Evolutionary conservation across 345 rosid species (phyloP).

Genomic region (Ailanthus altissimus): DNA sequence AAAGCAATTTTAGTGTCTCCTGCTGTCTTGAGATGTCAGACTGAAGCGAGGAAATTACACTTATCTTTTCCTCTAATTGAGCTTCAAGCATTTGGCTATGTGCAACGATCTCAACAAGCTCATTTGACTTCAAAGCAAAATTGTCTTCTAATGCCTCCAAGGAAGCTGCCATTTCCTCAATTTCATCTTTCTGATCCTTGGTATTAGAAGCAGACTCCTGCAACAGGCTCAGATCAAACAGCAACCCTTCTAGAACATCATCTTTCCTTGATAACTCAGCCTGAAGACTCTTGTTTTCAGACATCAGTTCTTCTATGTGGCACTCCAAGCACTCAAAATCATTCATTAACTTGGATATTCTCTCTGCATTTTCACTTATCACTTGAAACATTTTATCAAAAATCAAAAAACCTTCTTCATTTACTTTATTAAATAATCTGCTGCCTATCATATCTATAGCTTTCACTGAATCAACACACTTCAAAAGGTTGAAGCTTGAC

Average conservation of each 20-base stretch:
- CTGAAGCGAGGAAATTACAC: slow-evolving; percentile 50
- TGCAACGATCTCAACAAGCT: slow-evolving; percentile 59
- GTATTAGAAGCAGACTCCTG: slow-evolving; percentile 88
- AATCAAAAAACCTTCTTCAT: slow-evolving; percentile 34
- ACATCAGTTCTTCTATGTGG: slow-evolving; percentile 47
- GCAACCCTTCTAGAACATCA: slow-evolving; percentile 72
- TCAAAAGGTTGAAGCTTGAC: slow-evolving; percentile 38
- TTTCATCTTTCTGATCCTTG: slow-evolving; percentile 78
- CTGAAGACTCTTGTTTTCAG: slow-evolving; percentile 57
- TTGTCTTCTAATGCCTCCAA: slow-evolving; percentile 72
- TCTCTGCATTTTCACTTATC: slow-evolving; percentile 48
- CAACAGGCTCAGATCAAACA: slow-evolving; percentile 80
- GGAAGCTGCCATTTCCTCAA: slow-evolving; percentile 60
- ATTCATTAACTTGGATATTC: slow-evolving; percentile 45
- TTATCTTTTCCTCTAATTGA: slow-evolving; percentile 67
- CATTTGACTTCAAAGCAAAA: slow-evolving; percentile 54
- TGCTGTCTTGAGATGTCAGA: slow-evolving; percentile 37
- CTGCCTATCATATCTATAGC: slow-evolving; percentile 22
- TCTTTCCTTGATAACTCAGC: slow-evolving; percentile 79
- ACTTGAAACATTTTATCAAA: slow-evolving; percentile 49
- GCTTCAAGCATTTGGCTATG: slow-evolving; percentile 52
- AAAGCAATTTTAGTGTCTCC: slow-evolving; percentile 35
- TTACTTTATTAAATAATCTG: slow-evolving; percentile 28
- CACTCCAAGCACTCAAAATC: slow-evolving; percentile 55
- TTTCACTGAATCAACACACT: slow-evolving; percentile 35